Base-by-base conservation (phyloP, 768 basidiomycete genomes). In the Leucocoprinus birnbaumii region DNA sequence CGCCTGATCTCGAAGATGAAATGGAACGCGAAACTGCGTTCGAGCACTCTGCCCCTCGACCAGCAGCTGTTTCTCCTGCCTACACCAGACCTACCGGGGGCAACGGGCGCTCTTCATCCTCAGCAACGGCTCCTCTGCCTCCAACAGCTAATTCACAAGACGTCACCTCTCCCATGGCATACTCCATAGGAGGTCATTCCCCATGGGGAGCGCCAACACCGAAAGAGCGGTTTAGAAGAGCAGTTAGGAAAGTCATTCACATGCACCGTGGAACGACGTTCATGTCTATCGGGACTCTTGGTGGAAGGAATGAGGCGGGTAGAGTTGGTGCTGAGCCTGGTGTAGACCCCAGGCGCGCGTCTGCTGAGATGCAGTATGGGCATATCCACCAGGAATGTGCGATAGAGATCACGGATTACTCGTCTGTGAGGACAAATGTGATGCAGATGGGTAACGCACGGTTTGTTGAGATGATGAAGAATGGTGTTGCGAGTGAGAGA, bases 391-490 rank as follows among this genome's bases (percentile, higher is more conserved):
- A 83, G 66, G 76, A 82, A 46, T 90, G 86, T 62, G 63, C 77
- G 49, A 89, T 89, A 58, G 84, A 88, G 60, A 71, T 89, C 53
- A 70, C 77, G 52, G 86, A 89, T 65, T 89, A 88, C 68, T 85
- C 82, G 25, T 68, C 78, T 24, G 64, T 86, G 52, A 73, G 82
- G 44, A 76, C 74, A 58, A 81, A 73, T 48, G 74, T 76, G 51
- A 77, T 76, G 24, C 73, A 73, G 53, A 83, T 86, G 80, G 77
- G 74, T 49, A 88, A 89, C 60, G 64, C 60, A 24, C 81, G 81
- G 59, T 87, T 89, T 66, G 67, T 86, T n/a, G 67, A 76, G 8
- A 68, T 85, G 55, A 73, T 89, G 68, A 62, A 72, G 16, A 71
- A 78, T 56, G 63, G 65, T 13, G 65, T 58, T 6, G 78, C 79